Base-by-base conservation (phyloP, 202 grass and related monocot genomes). In the Alloteropsis angusta region DNA sequence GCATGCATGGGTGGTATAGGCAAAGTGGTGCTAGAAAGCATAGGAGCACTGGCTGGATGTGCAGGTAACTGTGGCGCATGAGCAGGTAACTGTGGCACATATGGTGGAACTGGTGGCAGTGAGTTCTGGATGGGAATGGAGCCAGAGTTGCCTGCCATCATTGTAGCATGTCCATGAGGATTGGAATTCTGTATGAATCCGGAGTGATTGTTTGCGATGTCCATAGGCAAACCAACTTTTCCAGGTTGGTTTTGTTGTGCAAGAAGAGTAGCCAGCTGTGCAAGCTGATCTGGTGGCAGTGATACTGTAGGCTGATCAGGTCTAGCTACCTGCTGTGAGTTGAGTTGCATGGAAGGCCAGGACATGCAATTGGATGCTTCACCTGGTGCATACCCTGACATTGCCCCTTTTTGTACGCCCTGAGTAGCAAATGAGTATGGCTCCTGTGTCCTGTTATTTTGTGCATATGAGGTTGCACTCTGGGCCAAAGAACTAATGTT, bases 191-290 rank as follows among this genome's bases (percentile, higher is more conserved):
- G 80, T 41, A 75, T n/a, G 38, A 82, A 67, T 36, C 75, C 76
- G 37, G 84, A 61, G 53, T 85, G 83, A 63, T 62, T 88, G 47
- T 76, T 86, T 77, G 82, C 77, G 60, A 71, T 78, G 50, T 71
- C 83, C 46, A 60, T 23, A 50, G 76, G 60, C 10, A 85, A 72
- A 65, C 58, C 57, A 83, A 55, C 64, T 63, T 76, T 88, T 57
- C 68, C 84, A 68, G 43, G 64, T 86, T 91, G 83, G 76, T 85
- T 91, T 72, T 91, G 92, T 62, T 85, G 83, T 65, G 83, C 83
- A 30, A 94, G 85, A 72, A 86, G 74, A 60, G 81, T 38, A 58
- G 92, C 65, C 54, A 91, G 63, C 46, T 91, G 88, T 37, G 85
- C 83, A 68, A 91, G 80, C 79, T 91, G 88, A 60, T 82, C 92